These are phyloP conservation scores for Microdochium trichocladiopsis DNA, from an alignment of 2,329 filamentous ascomycete genomes.

Conservation along the genomic window DNA sequence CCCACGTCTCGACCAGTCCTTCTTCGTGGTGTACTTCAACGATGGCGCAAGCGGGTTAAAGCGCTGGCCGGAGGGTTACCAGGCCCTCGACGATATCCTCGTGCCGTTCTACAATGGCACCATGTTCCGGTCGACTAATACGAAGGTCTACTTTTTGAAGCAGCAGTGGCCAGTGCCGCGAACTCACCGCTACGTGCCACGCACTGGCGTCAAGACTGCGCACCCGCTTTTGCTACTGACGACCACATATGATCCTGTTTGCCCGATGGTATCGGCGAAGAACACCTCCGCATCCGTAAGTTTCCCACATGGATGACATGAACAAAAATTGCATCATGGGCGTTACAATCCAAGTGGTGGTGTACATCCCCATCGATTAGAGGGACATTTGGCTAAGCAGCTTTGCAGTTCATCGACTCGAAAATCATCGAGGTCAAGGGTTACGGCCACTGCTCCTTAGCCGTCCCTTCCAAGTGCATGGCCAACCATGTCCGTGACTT, in stretches of 20 bases:
- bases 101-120: conserved; percentile 22
- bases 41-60: conserved; percentile 20
- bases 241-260: conserved; percentile 52
- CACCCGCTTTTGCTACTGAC: conserved; percentile 47
- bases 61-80: conserved; percentile 24
- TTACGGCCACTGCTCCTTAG: conserved; percentile 33
- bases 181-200: conserved; percentile 20
- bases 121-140: conserved; percentile 19
- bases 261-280: conserved; percentile 21
- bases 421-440: conserved; percentile 31
- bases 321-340: no score
- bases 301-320: conserved; percentile 25
- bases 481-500: conserved; percentile 26
- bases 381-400: conserved; percentile 12
- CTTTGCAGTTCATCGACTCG: conserved; percentile 23
- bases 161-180: conserved; percentile 20
- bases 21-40: conserved; percentile 19
- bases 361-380: neutral
- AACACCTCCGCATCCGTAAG: neutral
- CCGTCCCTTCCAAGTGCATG: conserved; percentile 27
- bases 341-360: no score
- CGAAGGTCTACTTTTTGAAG: conserved; percentile 16
- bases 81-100: conserved; percentile 24
- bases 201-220: conserved; percentile 27
- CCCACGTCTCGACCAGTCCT: conserved; percentile 17